Percentiles rank a stretch among this genome's conserved stretches.
Evolutionary conservation across 1,139 yeast genomes (phyloP).

Genomic region (Saccharomyces hybrid): DNA sequence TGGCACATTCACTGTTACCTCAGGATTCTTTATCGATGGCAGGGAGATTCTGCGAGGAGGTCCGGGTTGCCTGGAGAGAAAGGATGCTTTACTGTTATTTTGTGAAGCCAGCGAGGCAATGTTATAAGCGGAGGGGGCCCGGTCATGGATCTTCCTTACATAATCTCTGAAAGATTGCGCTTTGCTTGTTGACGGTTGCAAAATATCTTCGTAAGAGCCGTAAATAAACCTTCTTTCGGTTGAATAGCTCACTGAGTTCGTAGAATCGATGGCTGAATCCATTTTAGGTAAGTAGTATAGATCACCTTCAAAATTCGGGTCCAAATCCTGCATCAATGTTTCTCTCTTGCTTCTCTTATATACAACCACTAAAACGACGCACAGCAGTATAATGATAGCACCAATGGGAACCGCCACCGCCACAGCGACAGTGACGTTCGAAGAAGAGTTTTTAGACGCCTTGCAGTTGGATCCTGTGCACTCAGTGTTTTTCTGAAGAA

Average conservation of each 20-base stretch:
- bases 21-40: not conserved
- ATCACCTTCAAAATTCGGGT: slow-evolving; percentile 72
- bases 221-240: slow-evolving; percentile 3
- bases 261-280: not conserved
- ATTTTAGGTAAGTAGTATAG: slow-evolving; percentile 52
- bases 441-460: slow-evolving; percentile 32
- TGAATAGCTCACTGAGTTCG: slow-evolving; percentile 20
- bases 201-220: slow-evolving; percentile 9
- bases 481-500: slow-evolving; percentile 4
- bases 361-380: slow-evolving; percentile 42
- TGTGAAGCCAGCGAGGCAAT: slow-evolving; percentile 10
- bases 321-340: slow-evolving; percentile 47
- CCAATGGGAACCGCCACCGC: slow-evolving; percentile 63
- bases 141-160: slow-evolving; percentile 16
- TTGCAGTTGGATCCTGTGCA: slow-evolving; percentile 34
- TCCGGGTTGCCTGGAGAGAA: not conserved
- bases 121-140: slow-evolving; percentile 15
- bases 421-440: slow-evolving; percentile 45
- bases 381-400: slow-evolving; percentile 41
- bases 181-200: slow-evolving; percentile 17
- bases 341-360: slow-evolving; percentile 50
- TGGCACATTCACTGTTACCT: not conserved
- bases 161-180: slow-evolving; percentile 15
- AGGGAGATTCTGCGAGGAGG: not conserved
- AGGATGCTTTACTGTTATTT: slow-evolving; percentile 4